phyloP scores from a whole-genome alignment of 2,329 filamentous ascomycete genomes.

The Metarhizium anisopliae region DNA sequence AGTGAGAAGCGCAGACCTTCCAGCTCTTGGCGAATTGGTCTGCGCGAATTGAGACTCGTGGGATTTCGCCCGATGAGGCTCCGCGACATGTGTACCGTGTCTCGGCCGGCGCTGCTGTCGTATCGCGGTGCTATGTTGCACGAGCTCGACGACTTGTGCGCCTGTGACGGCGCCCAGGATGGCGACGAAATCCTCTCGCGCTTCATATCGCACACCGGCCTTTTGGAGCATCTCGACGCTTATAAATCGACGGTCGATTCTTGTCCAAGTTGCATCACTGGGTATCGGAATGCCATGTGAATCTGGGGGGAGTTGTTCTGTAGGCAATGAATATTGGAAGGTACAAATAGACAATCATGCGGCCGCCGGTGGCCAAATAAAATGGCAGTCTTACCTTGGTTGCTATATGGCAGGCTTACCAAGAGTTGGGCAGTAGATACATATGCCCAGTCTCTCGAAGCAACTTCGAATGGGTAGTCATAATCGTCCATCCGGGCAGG shows the following conservation, averaged over 20 bases:
- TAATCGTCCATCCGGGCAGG: no score
- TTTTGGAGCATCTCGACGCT: constrained; percentile 48
- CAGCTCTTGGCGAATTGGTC: no score
- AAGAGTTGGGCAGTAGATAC: background rate
- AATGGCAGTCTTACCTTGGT: background rate
- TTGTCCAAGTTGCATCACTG: constrained; percentile 50
- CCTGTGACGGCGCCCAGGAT: background rate
- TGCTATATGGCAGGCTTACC: background rate
- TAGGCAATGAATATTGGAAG: background rate
- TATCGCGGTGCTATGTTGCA: background rate
- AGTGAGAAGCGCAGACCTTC: no score
- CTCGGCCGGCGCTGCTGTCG: background rate
- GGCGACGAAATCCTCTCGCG: constrained; percentile 46
- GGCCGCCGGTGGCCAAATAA: no score
- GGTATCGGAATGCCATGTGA: constrained; percentile 10
- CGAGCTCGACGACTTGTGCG: background rate
- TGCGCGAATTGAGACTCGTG: no score
- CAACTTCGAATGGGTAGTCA: no score
- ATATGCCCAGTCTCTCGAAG: background rate
- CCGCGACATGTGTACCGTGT: no score
- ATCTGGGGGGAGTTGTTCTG: background rate
- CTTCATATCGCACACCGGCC: constrained; percentile 50
- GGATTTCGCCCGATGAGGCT: no score
- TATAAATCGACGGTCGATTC: constrained; percentile 43
- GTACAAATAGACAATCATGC: background rate